Evolutionary conservation across 495 filamentous ascomycete genomes (phyloP).

Genomic region (Aspergillus affinis): DNA sequence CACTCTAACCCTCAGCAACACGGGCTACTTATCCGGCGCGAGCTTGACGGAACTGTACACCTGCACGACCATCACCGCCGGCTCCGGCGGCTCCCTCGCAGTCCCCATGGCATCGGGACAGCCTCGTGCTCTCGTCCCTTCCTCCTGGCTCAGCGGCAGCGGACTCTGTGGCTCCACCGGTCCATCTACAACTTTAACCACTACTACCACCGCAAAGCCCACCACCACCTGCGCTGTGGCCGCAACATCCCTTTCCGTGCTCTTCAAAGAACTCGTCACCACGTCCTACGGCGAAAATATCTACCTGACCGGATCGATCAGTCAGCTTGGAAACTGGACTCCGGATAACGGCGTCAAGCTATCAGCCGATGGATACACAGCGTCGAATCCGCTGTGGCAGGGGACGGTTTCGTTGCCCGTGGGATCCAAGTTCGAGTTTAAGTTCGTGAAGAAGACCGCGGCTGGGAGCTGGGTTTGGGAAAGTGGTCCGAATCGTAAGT

Average conservation of each 20-base stretch:
- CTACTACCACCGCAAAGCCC: conserved; percentile 27
- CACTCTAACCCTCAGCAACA: conserved; percentile 45
- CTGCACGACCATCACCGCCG: conserved; percentile 41
- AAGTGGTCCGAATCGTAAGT: conserved; percentile 56
- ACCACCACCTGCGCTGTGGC: conserved; percentile 34
- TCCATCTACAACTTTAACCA: background rate
- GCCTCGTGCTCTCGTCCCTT: background rate
- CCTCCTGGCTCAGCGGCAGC: background rate
- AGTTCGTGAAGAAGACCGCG: conserved; percentile 57
- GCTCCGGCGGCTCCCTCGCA: conserved; percentile 29
- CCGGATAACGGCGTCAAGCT: conserved; percentile 47
- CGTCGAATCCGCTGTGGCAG: conserved; percentile 55
- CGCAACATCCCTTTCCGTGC: conserved; percentile 49
- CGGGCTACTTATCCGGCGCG: conserved; percentile 35
- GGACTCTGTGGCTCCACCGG: background rate
- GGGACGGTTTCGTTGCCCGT: conserved; percentile 46
- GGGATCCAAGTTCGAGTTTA: conserved; percentile 58
- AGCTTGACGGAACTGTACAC: conserved; percentile 45
- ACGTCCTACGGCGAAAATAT: conserved; percentile 60
- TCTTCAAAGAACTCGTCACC: conserved; percentile 53
- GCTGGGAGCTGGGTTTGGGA: conserved; percentile 59
- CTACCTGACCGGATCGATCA: conserved; percentile 53
- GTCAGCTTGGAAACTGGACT: conserved; percentile 55
- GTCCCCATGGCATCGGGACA: conserved; percentile 30
- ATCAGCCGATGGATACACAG: conserved; percentile 49